Base-by-base conservation (phyloP, 2,329 filamentous ascomycete genomes). In the Reticulascus tulasneorum region DNA sequence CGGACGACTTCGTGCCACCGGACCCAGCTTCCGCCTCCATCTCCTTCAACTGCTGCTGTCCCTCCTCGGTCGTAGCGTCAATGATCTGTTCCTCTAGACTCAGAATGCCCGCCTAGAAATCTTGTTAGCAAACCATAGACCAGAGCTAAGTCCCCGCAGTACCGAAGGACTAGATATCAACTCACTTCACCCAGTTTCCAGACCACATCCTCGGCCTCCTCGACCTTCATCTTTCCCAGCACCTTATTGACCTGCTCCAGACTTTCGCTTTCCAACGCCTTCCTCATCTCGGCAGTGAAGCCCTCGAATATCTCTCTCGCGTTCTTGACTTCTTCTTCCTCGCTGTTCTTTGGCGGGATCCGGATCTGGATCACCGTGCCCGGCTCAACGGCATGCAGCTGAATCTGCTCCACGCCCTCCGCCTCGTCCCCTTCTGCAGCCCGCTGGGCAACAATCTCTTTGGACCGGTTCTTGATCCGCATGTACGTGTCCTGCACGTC, bases 351-450 rank as follows among this genome's bases (percentile, higher is more conserved):
- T 1, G 84, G 71, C 10, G 93, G 91, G 24, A 94, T 83, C 36
- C 67, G 77, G 60, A 97, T 96, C 56, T 86, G 86, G 59, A 98
- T 96, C 43, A 86, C 83, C 4, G 91, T 96, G 30, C 84, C 85
- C 0, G 91, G 91, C 59, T 96, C 89, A 9, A 98, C 90, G 11
- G 93, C 91, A 58, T 98, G 93, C 29, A 98, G 75, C 63, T 98
- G 94, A 49, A 98, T 98, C 62, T 96, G 91, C 67, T 98, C 93
- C 9, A 94, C 84, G 15, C 84, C 87, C 40, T 66, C 63, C 4
- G 57, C 66, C 35, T 75, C 71, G 45, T 66, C 67, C n/a, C n/a
- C n/a, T n/a, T n/a, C n/a, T n/a, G n/a, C n/a, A 12, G 69, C 71
- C 42, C 70, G 60, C 61, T 79, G 66, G 13, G 64, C 62, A 36